A percentile compares a stretch with the other conserved stretches of the same genome.
Conservation (phyloP, 495 filamentous ascomycete genomes). For the Talaromyces proteolyticus region DNA sequence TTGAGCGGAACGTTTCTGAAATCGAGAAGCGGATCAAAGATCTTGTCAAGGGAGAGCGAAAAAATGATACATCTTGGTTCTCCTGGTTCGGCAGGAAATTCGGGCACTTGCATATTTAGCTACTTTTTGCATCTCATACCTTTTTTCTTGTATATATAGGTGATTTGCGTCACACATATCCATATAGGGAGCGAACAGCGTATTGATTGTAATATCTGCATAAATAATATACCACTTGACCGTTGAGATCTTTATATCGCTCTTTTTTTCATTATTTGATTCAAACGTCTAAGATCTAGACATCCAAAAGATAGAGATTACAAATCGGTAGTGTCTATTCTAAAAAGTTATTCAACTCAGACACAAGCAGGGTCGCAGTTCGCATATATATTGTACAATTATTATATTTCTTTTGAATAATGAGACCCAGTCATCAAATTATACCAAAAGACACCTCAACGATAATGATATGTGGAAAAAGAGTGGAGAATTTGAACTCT, state of each 20-base stretch:
- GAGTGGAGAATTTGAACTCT: not conserved
- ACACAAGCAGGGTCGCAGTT: too few relatives aligned
- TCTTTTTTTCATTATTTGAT: too few relatives aligned
- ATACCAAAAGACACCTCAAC: not conserved
- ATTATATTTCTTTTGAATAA: not conserved
- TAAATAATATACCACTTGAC: too few relatives aligned
- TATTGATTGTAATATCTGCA: too few relatives aligned
- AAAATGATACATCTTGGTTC: constrained; percentile 53
- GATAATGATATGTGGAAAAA: not conserved
- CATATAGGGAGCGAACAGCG: too few relatives aligned
- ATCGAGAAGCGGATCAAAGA: constrained; percentile 70
- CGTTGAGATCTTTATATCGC: too few relatives aligned
- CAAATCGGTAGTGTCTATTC: too few relatives aligned
- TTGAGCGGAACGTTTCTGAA: constrained; percentile 72
- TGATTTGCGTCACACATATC: not conserved
- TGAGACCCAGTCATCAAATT: not conserved
- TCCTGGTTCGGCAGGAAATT: constrained; percentile 39
- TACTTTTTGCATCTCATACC: not conserved
- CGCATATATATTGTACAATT: not conserved
- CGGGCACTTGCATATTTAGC: constrained; percentile 11
- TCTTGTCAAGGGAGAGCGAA: constrained; percentile 56
- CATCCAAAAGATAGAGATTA: too few relatives aligned
- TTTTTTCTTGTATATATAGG: constrained; percentile 1
- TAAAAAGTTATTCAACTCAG: too few relatives aligned
- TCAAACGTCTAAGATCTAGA: too few relatives aligned